Conservation (phyloP, 139 green algal genomes). For the Chlorella sp. region DNA sequence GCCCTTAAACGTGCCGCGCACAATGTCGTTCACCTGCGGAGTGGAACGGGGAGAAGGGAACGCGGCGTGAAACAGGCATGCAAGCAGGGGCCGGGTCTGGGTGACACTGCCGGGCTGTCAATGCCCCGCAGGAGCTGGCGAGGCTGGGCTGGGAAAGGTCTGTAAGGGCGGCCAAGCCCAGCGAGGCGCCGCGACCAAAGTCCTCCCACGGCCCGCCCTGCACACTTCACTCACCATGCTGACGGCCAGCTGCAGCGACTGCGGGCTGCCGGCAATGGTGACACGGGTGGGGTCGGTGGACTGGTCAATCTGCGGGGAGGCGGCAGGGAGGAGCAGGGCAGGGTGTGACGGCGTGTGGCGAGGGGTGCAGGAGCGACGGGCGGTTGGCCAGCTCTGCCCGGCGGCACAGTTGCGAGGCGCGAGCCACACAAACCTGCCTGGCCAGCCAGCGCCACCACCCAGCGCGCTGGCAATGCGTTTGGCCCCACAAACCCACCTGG, state of each 20-base stretch:
- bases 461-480: not conserved
- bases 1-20: slow-evolving; percentile 68
- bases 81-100: too few relatives aligned
- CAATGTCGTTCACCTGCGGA: slow-evolving; percentile 53
- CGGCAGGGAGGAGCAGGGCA: not conserved
- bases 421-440: not conserved
- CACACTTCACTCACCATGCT: slow-evolving; percentile 26
- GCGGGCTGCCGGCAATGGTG: slow-evolving; percentile 79
- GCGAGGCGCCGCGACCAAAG: too few relatives aligned
- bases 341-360: too few relatives aligned
- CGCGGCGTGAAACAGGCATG: too few relatives aligned
- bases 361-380: not conserved
- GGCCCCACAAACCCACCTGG: slow-evolving; percentile 58
- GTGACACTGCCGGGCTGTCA: too few relatives aligned
- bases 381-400: not conserved
- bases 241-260: slow-evolving; percentile 53
- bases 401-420: not conserved
- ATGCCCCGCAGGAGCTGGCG: too few relatives aligned
- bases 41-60: too few relatives aligned
- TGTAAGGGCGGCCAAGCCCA: too few relatives aligned
- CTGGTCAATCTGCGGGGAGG: slow-evolving; percentile 76
- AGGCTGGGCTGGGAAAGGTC: too few relatives aligned
- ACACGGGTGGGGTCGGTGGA: slow-evolving; percentile 81
- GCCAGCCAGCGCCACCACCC: not conserved
- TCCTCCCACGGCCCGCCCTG: too few relatives aligned